These are phyloP conservation scores for Penicillium sumatraense DNA, from an alignment of 2,329 filamentous ascomycete genomes.

Conservation along the genomic window DNA sequence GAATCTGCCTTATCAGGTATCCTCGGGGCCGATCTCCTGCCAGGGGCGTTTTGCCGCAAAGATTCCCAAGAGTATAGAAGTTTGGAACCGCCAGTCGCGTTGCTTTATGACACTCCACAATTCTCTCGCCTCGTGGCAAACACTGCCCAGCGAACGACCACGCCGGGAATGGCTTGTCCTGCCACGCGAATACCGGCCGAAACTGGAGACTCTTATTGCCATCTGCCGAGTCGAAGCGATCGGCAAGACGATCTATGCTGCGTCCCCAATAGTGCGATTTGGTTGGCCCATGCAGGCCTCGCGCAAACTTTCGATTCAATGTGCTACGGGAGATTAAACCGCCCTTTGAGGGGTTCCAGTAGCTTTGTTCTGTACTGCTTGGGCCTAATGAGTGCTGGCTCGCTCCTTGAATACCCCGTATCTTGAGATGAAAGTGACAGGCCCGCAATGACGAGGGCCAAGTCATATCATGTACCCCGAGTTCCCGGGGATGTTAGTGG, in stretches of 20 bases:
- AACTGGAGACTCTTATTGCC: background rate
- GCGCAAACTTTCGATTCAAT: background rate
- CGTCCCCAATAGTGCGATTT: background rate
- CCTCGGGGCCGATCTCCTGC: background rate
- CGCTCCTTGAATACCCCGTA: too few species aligned
- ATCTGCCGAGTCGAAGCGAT: background rate
- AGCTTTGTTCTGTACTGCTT: background rate
- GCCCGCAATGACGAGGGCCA: background rate
- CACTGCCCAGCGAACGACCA: background rate
- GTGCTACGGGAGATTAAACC: background rate
- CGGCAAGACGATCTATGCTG: background rate
- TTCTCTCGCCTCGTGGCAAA: background rate
- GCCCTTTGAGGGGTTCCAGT: background rate
- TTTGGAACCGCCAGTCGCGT: background rate
- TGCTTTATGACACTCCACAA: background rate
- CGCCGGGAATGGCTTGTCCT: background rate
- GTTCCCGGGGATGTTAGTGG: background rate
- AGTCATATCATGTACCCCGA: background rate
- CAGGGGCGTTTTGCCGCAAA: constrained; percentile 1
- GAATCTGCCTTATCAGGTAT: background rate
- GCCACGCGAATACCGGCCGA: background rate
- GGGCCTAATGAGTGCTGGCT: background rate
- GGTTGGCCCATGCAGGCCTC: background rate
- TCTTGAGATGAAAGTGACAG: background rate
- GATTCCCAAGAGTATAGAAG: background rate